Percentiles rank a stretch among this genome's conserved stretches.
These are phyloP conservation scores for Balansia obtecta DNA, from an alignment of 2,329 filamentous ascomycete species.

Conservation along the genomic window DNA sequence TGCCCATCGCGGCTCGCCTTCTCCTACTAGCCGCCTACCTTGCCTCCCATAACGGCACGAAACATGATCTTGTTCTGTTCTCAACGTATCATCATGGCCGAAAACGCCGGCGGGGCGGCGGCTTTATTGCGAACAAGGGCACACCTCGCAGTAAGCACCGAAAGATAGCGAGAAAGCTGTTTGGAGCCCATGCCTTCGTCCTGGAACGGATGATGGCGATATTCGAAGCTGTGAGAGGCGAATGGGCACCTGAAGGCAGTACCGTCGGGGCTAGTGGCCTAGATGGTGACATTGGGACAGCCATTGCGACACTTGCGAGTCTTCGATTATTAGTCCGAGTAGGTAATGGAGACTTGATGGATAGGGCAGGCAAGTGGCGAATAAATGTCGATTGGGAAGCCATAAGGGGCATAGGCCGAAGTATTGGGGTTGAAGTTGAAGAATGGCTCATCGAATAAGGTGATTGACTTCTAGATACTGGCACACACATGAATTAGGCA, in stretches of 20 bases:
- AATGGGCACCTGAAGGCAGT: slow-evolving; percentile 32
- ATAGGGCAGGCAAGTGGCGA: slow-evolving; percentile 61
- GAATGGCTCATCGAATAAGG: slow-evolving; percentile 59
- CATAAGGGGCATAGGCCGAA: slow-evolving; percentile 55
- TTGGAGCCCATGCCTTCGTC: slow-evolving; percentile 66
- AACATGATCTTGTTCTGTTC: slow-evolving; percentile 64
- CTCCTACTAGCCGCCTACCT: slow-evolving; percentile 69
- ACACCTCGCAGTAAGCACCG: slow-evolving; percentile 40
- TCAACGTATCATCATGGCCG: slow-evolving; percentile 52
- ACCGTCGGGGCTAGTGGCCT: slow-evolving; percentile 20
- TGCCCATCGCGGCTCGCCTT: slow-evolving; percentile 63
- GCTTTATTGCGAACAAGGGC: slow-evolving; percentile 20
- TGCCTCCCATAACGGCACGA: slow-evolving; percentile 64
- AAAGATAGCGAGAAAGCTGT: slow-evolving; percentile 64
- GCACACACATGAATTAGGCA: neutral
- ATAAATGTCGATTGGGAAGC: slow-evolving; percentile 73
- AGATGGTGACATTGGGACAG: slow-evolving; percentile 47
- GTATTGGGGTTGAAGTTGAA: slow-evolving; percentile 65
- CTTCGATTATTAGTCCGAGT: slow-evolving; percentile 57
- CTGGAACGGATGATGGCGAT: slow-evolving; percentile 71
- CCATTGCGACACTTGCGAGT: slow-evolving; percentile 60
- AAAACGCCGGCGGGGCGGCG: slow-evolving; percentile 37
- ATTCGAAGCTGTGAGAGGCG: slow-evolving; percentile 50
- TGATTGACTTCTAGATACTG: too few species aligned
- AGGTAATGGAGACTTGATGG: slow-evolving; percentile 49